Evolutionary conservation across 2,329 filamentous ascomycete species (phyloP).

Genomic region (Pochonia chlamydosporia): DNA sequence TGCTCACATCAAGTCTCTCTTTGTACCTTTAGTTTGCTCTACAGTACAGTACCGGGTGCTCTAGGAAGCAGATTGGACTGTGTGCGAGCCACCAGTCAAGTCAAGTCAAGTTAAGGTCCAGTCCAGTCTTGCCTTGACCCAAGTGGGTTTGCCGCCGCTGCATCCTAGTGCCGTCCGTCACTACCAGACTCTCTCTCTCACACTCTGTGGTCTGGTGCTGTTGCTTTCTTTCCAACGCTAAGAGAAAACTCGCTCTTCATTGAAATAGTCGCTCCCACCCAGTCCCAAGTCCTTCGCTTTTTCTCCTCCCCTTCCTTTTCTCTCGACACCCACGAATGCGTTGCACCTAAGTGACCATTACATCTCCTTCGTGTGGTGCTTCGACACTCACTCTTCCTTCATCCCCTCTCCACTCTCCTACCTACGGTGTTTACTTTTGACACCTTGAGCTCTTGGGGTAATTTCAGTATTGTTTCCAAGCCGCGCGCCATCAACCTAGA

Average conservation of each 20-base stretch:
- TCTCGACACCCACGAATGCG: conserved; percentile 44
- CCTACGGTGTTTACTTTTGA: conserved; percentile 3
- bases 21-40: conserved; percentile 1
- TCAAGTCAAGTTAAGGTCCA: too few relatives aligned
- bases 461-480: conserved; percentile 5
- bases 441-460: conserved; percentile 7
- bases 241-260: conserved; percentile 17
- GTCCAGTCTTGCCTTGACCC: conserved; percentile 7
- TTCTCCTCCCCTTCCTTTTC: conserved; percentile 29
- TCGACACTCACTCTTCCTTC: conserved; percentile 23
- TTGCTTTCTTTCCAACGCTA: conserved; percentile 3
- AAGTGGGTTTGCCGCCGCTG: conserved; percentile 11
- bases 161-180: neutral
- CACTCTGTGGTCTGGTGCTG: too few relatives aligned
- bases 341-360: conserved; percentile 37
- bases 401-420: conserved; percentile 11
- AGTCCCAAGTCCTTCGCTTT: conserved; percentile 14
- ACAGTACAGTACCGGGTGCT: neutral
- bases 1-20: too few relatives aligned
- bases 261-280: conserved; percentile 35
- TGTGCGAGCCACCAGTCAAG: neutral
- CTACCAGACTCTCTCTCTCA: too few relatives aligned
- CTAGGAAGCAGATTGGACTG: neutral
- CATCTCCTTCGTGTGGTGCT: conserved; percentile 42
- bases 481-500: conserved; percentile 2